These are phyloP conservation scores for Corymbia maculata DNA, from an alignment of 345 rosid genomes.

Conservation along the genomic window DNA sequence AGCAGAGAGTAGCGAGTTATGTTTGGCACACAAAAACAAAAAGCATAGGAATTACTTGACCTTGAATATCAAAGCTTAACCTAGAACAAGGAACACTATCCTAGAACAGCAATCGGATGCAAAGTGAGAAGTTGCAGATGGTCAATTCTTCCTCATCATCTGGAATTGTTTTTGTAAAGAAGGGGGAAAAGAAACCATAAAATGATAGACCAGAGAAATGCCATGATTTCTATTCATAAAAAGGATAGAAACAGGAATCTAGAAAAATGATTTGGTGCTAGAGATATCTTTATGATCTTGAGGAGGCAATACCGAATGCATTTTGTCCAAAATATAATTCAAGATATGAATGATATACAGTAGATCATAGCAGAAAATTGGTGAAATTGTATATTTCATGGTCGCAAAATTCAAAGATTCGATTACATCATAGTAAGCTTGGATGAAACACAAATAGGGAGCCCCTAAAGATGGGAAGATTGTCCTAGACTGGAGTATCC, in stretches of 20 bases:
- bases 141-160: background rate
- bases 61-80: background rate
- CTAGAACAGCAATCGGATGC: background rate
- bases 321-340: background rate
- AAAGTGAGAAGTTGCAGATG: background rate
- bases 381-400: background rate
- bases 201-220: background rate
- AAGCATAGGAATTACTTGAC: background rate
- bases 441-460: background rate
- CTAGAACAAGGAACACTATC: background rate
- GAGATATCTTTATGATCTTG: background rate
- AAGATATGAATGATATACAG: background rate
- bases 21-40: background rate
- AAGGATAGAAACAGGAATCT: background rate
- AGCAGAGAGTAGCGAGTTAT: conserved; percentile 10
- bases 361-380: background rate
- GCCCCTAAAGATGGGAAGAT: background rate
- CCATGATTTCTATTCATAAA: background rate
- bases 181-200: background rate
- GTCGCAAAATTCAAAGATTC: background rate
- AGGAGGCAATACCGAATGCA: background rate
- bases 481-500: background rate
- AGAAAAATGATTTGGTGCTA: background rate
- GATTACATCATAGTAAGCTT: background rate
- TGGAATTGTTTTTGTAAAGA: background rate